Base-by-base conservation (phyloP, 2,329 filamentous ascomycete genomes). In the Fusarium sp. region DNA sequence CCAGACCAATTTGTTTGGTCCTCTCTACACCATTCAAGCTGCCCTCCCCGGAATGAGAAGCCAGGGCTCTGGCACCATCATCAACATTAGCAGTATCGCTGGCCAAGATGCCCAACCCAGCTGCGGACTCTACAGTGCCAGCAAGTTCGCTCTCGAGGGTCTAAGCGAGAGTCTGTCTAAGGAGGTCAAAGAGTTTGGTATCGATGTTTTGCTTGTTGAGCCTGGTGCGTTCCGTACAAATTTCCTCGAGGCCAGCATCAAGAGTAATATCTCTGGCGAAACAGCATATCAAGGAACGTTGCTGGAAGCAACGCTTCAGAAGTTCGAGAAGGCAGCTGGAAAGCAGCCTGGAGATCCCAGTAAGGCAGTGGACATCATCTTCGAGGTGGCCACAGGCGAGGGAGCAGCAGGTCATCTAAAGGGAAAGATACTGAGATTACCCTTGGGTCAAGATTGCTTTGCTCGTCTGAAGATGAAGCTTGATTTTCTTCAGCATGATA, bases 211-310 rank as follows among this genome's bases (percentile, higher is more conserved):
- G 7, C 79, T 85, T 18, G 79, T 88, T 26, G 86, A 88, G 73
- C 86, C 85, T 1, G 86, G 87, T 5, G 83, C 82, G 42, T 88
- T 87, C 68, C 81, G 86, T 6, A 88, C 86, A 16, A 83, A 83
- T n/a, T 84, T 87, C 60, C 76, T 87, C 28, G 64, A 65, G 44
- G 75, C 77, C 54, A 77, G 72, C 39, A 35, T 70, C 9, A 70
- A 71, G 38, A 78, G 65, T 53, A 68, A 76, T 13, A 66, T 73
- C 11, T 56, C 65, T 3, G 68, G 71, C 16, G 70, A 72, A 5
- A 68, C 74, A 15, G 73, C 74, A 3, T 83, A 83, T 58, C 68
- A 79, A 47, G 79, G 74, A 26, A 78, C 76, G 5, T 70, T 75
- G 1, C 76, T 79, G 4, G 73, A 70, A 14, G 72, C 75, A 24